Conservation (phyloP, 2,329 filamentous ascomycete genomes). For the Berkeleyomyces rouxiae region DNA sequence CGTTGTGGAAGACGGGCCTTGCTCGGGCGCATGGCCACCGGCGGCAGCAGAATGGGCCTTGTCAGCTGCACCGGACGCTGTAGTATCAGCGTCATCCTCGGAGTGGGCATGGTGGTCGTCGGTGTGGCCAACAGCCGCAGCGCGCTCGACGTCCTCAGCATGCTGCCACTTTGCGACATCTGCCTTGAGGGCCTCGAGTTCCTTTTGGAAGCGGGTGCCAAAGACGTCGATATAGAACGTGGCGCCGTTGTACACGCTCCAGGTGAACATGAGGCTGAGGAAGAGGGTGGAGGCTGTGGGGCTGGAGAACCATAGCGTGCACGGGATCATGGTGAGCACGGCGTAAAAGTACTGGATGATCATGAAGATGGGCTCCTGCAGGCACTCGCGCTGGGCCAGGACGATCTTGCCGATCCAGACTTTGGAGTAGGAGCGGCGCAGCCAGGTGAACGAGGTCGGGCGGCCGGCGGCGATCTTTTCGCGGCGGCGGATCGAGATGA, state of each 20-base stretch:
- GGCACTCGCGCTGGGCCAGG: conserved; percentile 50
- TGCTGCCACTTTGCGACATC: conserved; percentile 83
- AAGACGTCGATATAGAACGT: conserved; percentile 98
- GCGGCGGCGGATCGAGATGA: conserved; percentile 86
- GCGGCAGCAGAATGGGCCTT: not conserved
- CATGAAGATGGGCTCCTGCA: conserved; percentile 92
- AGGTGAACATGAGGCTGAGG: conserved; percentile 67
- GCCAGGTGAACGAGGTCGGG: conserved; percentile 94
- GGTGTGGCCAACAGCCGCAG: conserved; percentile 3
- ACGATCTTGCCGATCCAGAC: conserved; percentile 79
- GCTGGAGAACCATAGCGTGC: conserved; percentile 87
- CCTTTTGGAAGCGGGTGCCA: conserved; percentile 89
- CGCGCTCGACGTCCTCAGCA: conserved; percentile 29
- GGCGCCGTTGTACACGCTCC: conserved; percentile 93
- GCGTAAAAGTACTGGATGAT: conserved; percentile 86
- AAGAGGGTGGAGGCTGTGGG: conserved; percentile 64
- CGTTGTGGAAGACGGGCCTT: not conserved
- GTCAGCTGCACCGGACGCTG: not conserved
- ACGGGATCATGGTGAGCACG: conserved; percentile 82
- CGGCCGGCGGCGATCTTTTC: conserved; percentile 92
- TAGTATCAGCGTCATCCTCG: not conserved
- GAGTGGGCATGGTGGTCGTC: not conserved
- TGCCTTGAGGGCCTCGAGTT: conserved; percentile 72
- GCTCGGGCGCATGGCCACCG: not conserved
- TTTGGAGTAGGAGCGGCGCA: conserved; percentile 78